A percentile compares a stretch with the other conserved stretches of the same genome.
phyloP scores from a whole-genome alignment of 176 grass and related monocot species.

The Areca catechu region DNA sequence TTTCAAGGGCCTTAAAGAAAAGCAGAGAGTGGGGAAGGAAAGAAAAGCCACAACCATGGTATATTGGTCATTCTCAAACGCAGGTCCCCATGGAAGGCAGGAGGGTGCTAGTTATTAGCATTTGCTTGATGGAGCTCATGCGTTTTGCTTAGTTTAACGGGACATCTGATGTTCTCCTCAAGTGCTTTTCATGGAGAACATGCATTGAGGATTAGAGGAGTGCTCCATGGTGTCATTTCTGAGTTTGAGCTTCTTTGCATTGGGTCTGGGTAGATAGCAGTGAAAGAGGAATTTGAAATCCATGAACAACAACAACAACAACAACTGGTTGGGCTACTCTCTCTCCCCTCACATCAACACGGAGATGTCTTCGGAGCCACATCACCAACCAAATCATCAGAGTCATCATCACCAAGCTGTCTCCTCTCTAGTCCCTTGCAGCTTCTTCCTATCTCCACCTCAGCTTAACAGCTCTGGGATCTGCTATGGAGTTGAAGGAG shows the following conservation, averaged over 20 bases:
- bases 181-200: not conserved
- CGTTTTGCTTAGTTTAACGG: constrained; percentile 30
- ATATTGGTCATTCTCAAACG: constrained; percentile 26
- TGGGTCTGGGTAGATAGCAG: not conserved
- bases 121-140: constrained; percentile 17
- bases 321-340: constrained; percentile 87
- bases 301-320: constrained; percentile 41
- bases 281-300: constrained; percentile 13
- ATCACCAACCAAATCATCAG: constrained; percentile 19
- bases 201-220: not conserved
- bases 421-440: constrained; percentile 31
- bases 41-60: constrained; percentile 6
- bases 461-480: constrained; percentile 22
- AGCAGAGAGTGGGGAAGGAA: constrained; percentile 1
- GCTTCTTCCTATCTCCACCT: constrained; percentile 52
- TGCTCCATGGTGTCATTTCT: no score
- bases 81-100: constrained; percentile 40
- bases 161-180: not conserved
- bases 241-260: constrained; percentile 42
- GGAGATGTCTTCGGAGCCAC: constrained; percentile 36
- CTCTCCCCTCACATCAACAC: constrained; percentile 56
- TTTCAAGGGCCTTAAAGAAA: constrained; percentile 25
- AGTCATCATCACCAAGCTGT: constrained; percentile 17
- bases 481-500: constrained; percentile 55
- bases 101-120: constrained; percentile 1